A percentile compares a stretch with the other conserved stretches of the same genome.
Evolutionary conservation across 345 rosid species (phyloP).

Genomic region (Litchi chinensis): DNA sequence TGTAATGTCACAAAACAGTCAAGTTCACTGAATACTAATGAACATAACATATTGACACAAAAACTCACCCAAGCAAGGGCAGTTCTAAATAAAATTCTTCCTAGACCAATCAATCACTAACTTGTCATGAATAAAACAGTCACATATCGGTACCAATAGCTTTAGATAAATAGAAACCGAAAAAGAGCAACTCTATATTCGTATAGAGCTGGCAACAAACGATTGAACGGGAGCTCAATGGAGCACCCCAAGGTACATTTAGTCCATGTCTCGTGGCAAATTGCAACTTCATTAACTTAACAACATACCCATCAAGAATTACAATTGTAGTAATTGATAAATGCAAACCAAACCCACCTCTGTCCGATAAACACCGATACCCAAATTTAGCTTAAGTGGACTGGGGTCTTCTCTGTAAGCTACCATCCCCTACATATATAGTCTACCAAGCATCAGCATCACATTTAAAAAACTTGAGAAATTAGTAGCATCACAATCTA

Average conservation of each 20-base stretch:
- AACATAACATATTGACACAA: not conserved
- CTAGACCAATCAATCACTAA: not conserved
- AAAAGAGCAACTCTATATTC: not conserved
- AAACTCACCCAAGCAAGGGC: not conserved
- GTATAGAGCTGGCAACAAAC: not conserved
- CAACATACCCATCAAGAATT: not conserved
- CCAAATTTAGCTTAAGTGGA: conserved; percentile 62
- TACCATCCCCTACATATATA: conserved; percentile 38
- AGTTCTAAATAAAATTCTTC: not conserved
- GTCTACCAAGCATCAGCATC: conserved; percentile 2
- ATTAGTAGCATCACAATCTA: no score
- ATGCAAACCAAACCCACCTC: conserved; percentile 38
- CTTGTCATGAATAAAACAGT: no score
- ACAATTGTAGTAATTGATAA: conserved; percentile 22
- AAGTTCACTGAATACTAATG: conserved; percentile 19
- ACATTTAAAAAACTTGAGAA: no score
- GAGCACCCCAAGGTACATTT: not conserved
- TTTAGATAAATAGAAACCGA: not conserved
- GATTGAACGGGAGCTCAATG: not conserved
- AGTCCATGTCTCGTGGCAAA: not conserved
- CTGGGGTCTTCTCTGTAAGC: conserved; percentile 61
- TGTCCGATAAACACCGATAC: conserved; percentile 64
- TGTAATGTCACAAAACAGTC: conserved; percentile 44
- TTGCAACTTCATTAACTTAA: not conserved
- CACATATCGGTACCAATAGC: not conserved